phyloP scores from a whole-genome alignment of 129 eudicot species.

The Centrapalus pauciflorus region DNA sequence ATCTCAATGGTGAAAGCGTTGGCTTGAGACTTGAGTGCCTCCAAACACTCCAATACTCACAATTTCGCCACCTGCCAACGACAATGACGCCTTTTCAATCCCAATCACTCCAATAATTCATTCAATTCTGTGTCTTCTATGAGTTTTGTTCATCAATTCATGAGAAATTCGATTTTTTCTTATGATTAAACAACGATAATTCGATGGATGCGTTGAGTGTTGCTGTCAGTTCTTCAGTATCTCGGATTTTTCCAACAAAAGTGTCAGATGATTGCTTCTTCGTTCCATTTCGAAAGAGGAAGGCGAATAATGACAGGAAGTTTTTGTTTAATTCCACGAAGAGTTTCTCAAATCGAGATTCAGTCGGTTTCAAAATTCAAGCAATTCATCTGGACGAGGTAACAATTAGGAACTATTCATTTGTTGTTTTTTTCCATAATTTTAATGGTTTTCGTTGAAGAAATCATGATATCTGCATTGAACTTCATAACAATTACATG shows the following conservation, averaged over 20 bases:
- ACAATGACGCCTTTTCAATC: conserved; percentile 15
- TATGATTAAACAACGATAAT: not conserved
- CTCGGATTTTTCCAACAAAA: not conserved
- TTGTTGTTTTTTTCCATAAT: not conserved
- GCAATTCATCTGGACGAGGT: conserved; percentile 20
- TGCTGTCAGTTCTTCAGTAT: conserved; percentile 11
- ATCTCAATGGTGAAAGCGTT: conserved; percentile 17
- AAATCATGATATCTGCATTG: not conserved
- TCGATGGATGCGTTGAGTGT: conserved; percentile 18
- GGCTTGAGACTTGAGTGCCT: conserved; percentile 13
- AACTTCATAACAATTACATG: not conserved
- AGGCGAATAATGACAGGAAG: not conserved
- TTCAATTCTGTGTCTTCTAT: not conserved
- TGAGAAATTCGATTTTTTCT: conserved; percentile 5
- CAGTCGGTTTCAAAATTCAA: conserved; percentile 13
- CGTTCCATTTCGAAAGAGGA: conserved; percentile 6
- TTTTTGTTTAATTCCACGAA: conserved; percentile 6
- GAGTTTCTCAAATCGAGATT: conserved; percentile 2
- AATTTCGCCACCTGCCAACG: too few relatives aligned
- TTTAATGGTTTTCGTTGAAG: not conserved
- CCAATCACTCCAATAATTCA: conserved; percentile 7
- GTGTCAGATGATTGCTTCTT: conserved; percentile 3
- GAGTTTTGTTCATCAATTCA: not conserved
- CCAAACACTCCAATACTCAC: conserved; percentile 10
- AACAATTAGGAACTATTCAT: not conserved